Evolutionary conservation across 2,329 filamentous ascomycete genomes (phyloP).

Genomic region (Delphinella strobiligena): DNA sequence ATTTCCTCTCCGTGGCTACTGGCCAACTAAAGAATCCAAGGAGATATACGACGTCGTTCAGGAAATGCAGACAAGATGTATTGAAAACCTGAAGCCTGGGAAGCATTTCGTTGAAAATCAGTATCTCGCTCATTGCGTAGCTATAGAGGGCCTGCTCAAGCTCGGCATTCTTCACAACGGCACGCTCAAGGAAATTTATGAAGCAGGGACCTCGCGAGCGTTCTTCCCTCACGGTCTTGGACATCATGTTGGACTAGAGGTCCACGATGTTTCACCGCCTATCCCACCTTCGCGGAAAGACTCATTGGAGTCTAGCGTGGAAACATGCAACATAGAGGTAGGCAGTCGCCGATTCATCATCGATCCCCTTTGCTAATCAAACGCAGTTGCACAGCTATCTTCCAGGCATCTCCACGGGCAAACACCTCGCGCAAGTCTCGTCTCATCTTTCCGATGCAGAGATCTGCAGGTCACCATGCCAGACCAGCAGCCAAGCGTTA

Average conservation of each 20-base stretch:
- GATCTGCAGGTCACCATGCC: background rate
- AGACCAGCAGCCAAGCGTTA: conserved; percentile 15
- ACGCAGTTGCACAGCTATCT: too few relatives aligned
- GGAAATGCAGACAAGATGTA: conserved; percentile 68
- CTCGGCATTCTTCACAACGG: conserved; percentile 62
- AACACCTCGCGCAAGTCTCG: background rate
- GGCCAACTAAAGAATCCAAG: conserved; percentile 53
- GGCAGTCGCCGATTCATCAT: too few relatives aligned
- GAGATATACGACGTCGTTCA: conserved; percentile 68
- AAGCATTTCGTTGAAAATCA: conserved; percentile 62
- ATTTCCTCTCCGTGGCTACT: conserved; percentile 63
- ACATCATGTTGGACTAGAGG: conserved; percentile 86
- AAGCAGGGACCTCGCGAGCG: conserved; percentile 67
- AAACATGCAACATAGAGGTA: too few relatives aligned
- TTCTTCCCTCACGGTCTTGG: conserved; percentile 89
- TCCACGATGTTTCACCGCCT: conserved; percentile 50
- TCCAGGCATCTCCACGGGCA: too few relatives aligned
- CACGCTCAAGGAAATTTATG: conserved; percentile 51
- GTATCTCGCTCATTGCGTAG: conserved; percentile 58
- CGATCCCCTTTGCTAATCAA: too few relatives aligned
- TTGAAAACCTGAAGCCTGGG: conserved; percentile 56
- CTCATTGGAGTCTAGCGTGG: too few relatives aligned
- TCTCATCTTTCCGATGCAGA: conserved; percentile 2
- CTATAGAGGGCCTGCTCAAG: conserved; percentile 55
- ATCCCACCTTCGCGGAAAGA: too few relatives aligned